Conservation (phyloP, 345 rosid genomes). For the Hibiscus syriacus region DNA sequence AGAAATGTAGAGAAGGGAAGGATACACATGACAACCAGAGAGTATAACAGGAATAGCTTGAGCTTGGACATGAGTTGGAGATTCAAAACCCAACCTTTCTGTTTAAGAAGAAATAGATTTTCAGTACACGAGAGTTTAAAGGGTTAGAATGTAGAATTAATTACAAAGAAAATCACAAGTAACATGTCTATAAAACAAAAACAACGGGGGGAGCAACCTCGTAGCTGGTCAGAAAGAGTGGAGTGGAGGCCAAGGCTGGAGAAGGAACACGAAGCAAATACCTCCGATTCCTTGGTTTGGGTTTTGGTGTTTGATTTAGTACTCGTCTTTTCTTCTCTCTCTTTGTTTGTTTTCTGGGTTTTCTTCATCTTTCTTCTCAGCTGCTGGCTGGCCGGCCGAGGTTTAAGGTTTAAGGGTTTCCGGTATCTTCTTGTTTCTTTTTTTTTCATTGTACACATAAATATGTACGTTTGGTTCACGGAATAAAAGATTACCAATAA, state of each 20-base stretch:
- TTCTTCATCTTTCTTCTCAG: background rate
- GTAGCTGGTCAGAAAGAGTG: slow-evolving; percentile 47
- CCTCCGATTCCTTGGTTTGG: slow-evolving; percentile 14
- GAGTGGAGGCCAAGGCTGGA: slow-evolving; percentile 61
- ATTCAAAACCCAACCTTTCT: slow-evolving; percentile 83
- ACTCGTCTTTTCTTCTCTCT: background rate
- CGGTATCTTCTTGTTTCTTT: background rate
- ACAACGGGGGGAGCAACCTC: slow-evolving; percentile 26
- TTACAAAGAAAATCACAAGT: background rate
- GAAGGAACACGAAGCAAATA: slow-evolving; percentile 66
- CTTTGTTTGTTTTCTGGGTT: background rate
- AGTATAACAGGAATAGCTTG: slow-evolving; percentile 89
- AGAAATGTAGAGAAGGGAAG: slow-evolving; percentile 15
- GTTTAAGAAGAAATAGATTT: slow-evolving; percentile 5
- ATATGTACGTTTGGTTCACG: too few species aligned
- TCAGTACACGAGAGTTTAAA: background rate
- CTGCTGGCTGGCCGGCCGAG: background rate
- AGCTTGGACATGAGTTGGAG: slow-evolving; percentile 85
- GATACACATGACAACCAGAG: slow-evolving; percentile 89
- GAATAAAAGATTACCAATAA: too few species aligned
- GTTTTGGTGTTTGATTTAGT: too few species aligned
- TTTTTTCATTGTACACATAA: too few species aligned
- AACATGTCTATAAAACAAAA: background rate
- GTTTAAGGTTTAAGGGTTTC: background rate
- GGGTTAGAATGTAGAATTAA: background rate